Percentiles rank a stretch among this genome's conserved stretches.
These are phyloP conservation scores for Fusarium incarnatum DNA, from an alignment of 2,329 filamentous ascomycete genomes.

Conservation along the genomic window DNA sequence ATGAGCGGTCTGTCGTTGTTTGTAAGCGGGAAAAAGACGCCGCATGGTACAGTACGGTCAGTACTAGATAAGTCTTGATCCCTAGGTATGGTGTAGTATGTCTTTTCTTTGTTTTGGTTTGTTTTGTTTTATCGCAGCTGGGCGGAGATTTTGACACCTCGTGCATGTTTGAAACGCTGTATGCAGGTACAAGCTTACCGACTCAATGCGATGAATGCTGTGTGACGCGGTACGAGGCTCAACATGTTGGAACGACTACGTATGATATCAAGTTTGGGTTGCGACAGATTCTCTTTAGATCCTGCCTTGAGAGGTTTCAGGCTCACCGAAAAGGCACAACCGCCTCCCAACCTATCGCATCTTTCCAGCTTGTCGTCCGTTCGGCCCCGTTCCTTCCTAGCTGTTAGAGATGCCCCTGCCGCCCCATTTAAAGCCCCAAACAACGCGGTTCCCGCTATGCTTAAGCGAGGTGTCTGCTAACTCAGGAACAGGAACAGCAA, in stretches of 20 bases:
- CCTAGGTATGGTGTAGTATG: background rate
- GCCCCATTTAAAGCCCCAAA: slow-evolving; percentile 42
- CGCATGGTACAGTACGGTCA: background rate
- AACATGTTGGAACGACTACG: slow-evolving; percentile 4
- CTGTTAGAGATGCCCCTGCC: slow-evolving; percentile 5
- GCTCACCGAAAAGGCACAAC: slow-evolving; percentile 43
- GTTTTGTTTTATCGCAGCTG: slow-evolving; percentile 9
- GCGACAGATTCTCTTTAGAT: slow-evolving; percentile 37
- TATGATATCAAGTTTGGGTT: slow-evolving; percentile 23
- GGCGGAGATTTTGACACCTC: slow-evolving; percentile 5
- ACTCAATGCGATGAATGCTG: background rate
- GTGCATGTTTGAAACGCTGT: slow-evolving; percentile 17
- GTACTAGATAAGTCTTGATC: slow-evolving; percentile 6
- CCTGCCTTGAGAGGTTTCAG: slow-evolving; percentile 44
- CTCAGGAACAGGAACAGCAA: slow-evolving; percentile 8
- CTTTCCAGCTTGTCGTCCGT: slow-evolving; percentile 31
- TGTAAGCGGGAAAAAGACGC: slow-evolving; percentile 1
- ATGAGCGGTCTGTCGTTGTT: slow-evolving; percentile 22
- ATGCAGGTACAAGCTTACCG: slow-evolving; percentile 15
- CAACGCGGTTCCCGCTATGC: slow-evolving; percentile 42
- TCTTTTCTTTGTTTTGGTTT: slow-evolving; percentile 1
- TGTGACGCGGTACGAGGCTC: slow-evolving; percentile 6
- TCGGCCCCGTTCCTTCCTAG: slow-evolving; percentile 19
- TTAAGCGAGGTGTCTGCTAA: slow-evolving; percentile 46
- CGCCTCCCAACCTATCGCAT: slow-evolving; percentile 37